Evolutionary conservation across 1,284 basidiomycete species (phyloP), one percentile per base, ranked within the genome.

Genomic region (Ustilago cynodontis): DNA sequence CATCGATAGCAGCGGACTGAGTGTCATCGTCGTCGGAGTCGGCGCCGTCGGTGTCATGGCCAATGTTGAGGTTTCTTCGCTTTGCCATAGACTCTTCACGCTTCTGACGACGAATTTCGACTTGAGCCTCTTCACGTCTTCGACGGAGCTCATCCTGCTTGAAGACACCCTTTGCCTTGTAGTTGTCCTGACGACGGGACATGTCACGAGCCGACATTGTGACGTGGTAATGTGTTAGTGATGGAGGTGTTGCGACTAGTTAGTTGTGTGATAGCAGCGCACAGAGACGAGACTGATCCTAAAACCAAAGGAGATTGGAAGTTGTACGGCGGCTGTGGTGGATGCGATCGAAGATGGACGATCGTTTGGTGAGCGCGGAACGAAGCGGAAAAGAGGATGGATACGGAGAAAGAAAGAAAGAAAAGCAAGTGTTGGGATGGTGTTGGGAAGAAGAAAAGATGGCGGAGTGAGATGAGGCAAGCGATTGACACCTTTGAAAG

Each of bases 31-130:
- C 84, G 59, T 86, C 84, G 51, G 83, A 80, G 68, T 86, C 83
- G 28, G 66, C 66, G 43, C 70, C 83, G 56, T 82, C 82, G 45
- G 77, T 79, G 60, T 83, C 70, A 47, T 81, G 65, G 22, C 66
- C 80, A 47, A 80, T 59, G 67, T 81, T 79, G 55, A 85, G 72
- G 68, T 85, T 85, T 28, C 84, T 77, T 39, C 84, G 77, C 81
- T 86, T 86, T 43, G 84, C 84, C 81, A 85, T 82, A 54, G 78
- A 83, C 68, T 86, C 84, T 53, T 86, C 83, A 9, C 83, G 68
- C 82, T 86, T 86, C 72, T 86, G 84, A 56, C 80, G 76, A 41
- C 84, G 78, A 60, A 86, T 86, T 68, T 86, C 84, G 45, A 86
- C 84, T 71, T 86, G 84, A 41, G 83, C 83, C 71, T 86, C 84